A percentile compares a stretch with the other conserved stretches of the same genome.
phyloP scores from a whole-genome alignment of 2,329 filamentous ascomycete species.

The Furcasterigmium furcatum region DNA sequence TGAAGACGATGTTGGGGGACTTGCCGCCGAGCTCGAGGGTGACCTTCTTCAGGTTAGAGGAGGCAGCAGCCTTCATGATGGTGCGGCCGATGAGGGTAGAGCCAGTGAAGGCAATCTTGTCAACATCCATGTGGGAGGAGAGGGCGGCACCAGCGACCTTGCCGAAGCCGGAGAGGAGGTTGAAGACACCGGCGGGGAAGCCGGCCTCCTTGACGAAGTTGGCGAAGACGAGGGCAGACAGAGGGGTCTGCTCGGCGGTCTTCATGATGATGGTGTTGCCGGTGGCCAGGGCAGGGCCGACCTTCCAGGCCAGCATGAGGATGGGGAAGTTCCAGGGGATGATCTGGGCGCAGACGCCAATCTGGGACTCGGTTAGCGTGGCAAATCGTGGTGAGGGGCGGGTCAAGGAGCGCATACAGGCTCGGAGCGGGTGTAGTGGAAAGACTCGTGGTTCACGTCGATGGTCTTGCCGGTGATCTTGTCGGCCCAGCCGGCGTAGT shows the following conservation, averaged over 20 bases:
- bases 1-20: conserved; percentile 77
- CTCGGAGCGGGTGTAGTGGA: conserved; percentile 81
- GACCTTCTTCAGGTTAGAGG: conserved; percentile 79
- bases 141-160: conserved; percentile 75
- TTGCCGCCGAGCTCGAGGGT: conserved; percentile 79
- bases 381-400: background rate
- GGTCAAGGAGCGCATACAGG: conserved; percentile 43
- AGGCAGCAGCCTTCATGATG: conserved; percentile 78
- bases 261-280: conserved; percentile 74
- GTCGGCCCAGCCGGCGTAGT: conserved; percentile 79
- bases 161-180: conserved; percentile 76
- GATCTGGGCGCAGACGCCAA: conserved; percentile 81
- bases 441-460: conserved; percentile 72
- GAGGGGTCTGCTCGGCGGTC: conserved; percentile 73
- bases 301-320: conserved; percentile 82
- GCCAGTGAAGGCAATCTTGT: conserved; percentile 83
- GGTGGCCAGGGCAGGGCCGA: conserved; percentile 67
- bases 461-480: conserved; percentile 88
- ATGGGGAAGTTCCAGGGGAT: conserved; percentile 89
- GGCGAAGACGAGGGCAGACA: conserved; percentile 64
- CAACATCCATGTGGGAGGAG: conserved; percentile 72
- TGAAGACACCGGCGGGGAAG: conserved; percentile 74
- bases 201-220: conserved; percentile 70
- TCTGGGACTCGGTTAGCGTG: conserved; percentile 26
- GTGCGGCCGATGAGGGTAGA: conserved; percentile 69